phyloP scores from a whole-genome alignment of 2,329 filamentous ascomycete genomes.

The Colletotrichum liaoningense region DNA sequence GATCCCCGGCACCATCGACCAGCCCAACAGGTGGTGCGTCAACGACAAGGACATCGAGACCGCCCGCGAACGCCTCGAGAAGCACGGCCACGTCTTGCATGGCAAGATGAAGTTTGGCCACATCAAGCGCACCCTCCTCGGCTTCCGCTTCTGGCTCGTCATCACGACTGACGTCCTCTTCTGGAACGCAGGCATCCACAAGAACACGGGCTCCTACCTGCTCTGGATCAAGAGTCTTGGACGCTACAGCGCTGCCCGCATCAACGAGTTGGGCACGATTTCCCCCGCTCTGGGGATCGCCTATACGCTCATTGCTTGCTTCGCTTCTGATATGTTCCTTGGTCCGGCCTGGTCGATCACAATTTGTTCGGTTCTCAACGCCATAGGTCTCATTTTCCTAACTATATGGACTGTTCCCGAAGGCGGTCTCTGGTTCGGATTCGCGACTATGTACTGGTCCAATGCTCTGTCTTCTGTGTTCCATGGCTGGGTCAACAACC shows the following conservation, averaged over 20 bases:
- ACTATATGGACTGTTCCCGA: conserved; percentile 68
- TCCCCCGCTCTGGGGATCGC: conserved; percentile 8
- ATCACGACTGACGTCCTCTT: conserved; percentile 51
- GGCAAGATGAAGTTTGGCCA: conserved; percentile 48
- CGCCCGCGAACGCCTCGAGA: conserved; percentile 44
- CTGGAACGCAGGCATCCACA: conserved; percentile 60
- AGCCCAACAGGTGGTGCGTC: conserved; percentile 56
- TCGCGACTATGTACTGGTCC: conserved; percentile 50
- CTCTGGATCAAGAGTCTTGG: conserved; percentile 54
- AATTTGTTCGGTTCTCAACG: conserved; percentile 5
- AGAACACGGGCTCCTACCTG: conserved; percentile 47
- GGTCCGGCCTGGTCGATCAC: conserved; percentile 46
- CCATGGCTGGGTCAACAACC: conserved; percentile 23
- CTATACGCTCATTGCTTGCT: conserved; percentile 1
- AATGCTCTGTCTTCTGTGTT: conserved; percentile 14
- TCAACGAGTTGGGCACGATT: conserved; percentile 54
- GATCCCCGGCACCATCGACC: conserved; percentile 61
- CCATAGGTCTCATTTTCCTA: conserved; percentile 50
- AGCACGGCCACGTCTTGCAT: conserved; percentile 53
- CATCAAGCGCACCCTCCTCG: conserved; percentile 48
- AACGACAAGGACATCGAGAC: conserved; percentile 43
- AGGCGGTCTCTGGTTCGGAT: conserved; percentile 62
- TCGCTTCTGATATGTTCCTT: conserved; percentile 12
- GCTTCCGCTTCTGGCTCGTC: conserved; percentile 51
- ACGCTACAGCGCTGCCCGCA: conserved; percentile 60